These are phyloP conservation scores for Albophoma yamanashiensis DNA, from an alignment of 2,329 filamentous ascomycete species.

Conservation along the genomic window DNA sequence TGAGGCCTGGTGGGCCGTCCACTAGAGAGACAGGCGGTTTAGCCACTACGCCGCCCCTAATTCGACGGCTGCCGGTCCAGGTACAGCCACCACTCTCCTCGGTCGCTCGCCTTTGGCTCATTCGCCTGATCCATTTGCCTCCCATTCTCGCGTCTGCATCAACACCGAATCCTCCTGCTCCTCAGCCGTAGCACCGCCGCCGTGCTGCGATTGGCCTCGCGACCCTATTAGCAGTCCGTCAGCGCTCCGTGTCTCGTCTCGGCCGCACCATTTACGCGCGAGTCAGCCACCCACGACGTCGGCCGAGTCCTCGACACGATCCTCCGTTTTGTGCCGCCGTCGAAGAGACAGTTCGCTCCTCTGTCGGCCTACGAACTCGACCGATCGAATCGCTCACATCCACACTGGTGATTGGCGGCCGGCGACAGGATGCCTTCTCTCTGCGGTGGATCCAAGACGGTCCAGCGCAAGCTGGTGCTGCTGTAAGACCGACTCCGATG, in stretches of 20 bases:
- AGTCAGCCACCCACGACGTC: not conserved
- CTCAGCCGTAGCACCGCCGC: not conserved
- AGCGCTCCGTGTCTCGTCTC: not conserved
- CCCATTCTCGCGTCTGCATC: not conserved
- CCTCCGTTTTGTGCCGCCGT: not conserved
- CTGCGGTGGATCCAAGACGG: constrained; percentile 69
- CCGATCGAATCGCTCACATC: not conserved
- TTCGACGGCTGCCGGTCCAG: not conserved
- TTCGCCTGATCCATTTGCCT: not conserved
- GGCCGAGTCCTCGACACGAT: not conserved
- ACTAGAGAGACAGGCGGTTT: not conserved
- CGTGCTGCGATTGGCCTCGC: not conserved
- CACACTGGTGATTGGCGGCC: not conserved
- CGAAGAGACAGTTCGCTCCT: not conserved
- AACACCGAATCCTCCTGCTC: not conserved
- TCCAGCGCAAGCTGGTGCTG: constrained; percentile 92
- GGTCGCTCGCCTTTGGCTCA: not conserved
- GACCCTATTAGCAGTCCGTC: not conserved
- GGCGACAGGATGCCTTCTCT: constrained; percentile 14
- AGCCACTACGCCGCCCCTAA: not conserved
- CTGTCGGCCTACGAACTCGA: not conserved
- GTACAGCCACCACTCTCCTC: not conserved
- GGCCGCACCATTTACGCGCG: not conserved
- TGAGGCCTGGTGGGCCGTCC: not conserved
- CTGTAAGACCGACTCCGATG: constrained; percentile 41